A percentile compares a stretch with the other conserved stretches of the same genome.
Conservation (phyloP, 75 land plant genomes). For the Selaginella moellendorffii region DNA sequence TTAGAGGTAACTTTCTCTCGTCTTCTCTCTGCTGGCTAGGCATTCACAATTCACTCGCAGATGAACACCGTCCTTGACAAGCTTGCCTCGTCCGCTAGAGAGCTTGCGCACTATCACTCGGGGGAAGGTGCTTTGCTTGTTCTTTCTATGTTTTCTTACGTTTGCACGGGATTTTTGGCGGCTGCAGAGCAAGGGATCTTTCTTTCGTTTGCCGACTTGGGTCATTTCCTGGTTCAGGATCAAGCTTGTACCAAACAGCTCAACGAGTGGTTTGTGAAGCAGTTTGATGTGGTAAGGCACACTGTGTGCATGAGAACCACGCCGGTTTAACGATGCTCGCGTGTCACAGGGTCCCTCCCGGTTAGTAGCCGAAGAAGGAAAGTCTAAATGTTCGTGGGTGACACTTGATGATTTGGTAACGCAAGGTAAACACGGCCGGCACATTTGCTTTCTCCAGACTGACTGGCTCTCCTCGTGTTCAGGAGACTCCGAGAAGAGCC, state of each 20-base stretch:
- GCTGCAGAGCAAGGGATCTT: conserved; percentile 70
- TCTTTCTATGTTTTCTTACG: background rate
- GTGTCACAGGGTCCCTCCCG: conserved; percentile 68
- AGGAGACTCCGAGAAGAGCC: conserved; percentile 72
- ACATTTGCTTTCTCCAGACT: too few relatives aligned
- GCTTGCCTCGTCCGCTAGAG: conserved; percentile 79
- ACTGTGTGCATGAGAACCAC: background rate
- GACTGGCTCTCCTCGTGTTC: too few relatives aligned
- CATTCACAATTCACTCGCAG: too few relatives aligned
- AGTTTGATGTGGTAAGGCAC: conserved; percentile 69
- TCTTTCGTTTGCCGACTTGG: conserved; percentile 79
- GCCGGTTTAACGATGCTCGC: too few relatives aligned
- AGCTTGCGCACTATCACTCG: conserved; percentile 84
- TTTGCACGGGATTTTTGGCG: background rate
- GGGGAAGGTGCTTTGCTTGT: conserved; percentile 49
- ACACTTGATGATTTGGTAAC: conserved; percentile 83
- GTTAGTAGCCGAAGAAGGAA: conserved; percentile 94
- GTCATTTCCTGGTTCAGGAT: conserved; percentile 65
- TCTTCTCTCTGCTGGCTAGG: too few relatives aligned
- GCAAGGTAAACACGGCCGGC: background rate
- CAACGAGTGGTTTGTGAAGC: conserved; percentile 85
- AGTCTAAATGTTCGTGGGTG: conserved; percentile 94
- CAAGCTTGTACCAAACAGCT: conserved; percentile 61
- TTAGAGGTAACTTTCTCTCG: too few relatives aligned
- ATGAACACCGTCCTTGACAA: conserved; percentile 89